Evolutionary conservation across 306 rosid species (phyloP).

Genomic region (Fragaria nilgerrensis): DNA sequence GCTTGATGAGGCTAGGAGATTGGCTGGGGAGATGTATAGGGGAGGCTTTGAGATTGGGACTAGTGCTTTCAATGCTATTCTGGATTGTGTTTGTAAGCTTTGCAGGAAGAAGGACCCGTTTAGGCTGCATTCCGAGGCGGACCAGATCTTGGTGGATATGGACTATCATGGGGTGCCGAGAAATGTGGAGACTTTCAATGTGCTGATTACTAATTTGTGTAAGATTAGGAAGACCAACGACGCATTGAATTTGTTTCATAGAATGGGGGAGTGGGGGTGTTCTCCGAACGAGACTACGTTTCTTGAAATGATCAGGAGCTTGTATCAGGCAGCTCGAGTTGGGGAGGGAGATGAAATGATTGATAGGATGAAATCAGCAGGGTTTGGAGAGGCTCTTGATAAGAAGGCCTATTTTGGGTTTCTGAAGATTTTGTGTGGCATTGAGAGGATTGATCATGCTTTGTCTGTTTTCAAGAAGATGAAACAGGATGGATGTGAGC

Average conservation of each 20-base stretch:
- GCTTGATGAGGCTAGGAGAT: conserved; percentile 66
- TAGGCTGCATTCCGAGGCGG: conserved; percentile 55
- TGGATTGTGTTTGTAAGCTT: conserved; percentile 68
- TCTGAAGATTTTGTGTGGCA: conserved; percentile 78
- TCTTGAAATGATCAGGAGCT: conserved; percentile 56
- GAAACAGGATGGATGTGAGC: conserved; percentile 75
- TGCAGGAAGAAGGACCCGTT: conserved; percentile 74
- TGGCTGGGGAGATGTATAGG: conserved; percentile 75
- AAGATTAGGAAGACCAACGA: conserved; percentile 77
- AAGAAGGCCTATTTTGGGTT: conserved; percentile 64
- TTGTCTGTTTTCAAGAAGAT: conserved; percentile 64
- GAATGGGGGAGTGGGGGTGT: conserved; percentile 71
- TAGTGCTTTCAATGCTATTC: conserved; percentile 61
- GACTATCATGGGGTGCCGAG: conserved; percentile 68
- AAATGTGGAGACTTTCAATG: conserved; percentile 79
- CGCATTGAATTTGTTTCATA: conserved; percentile 46
- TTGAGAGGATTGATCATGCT: conserved; percentile 87
- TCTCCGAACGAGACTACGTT: conserved; percentile 42
- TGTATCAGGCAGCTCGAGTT: conserved; percentile 82
- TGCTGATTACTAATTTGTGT: conserved; percentile 68
- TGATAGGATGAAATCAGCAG: conserved; percentile 75
- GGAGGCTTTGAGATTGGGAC: conserved; percentile 81
- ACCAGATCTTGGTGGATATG: conserved; percentile 64
- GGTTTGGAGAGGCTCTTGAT: conserved; percentile 50
- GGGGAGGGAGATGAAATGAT: conserved; percentile 95